Evolutionary conservation across 2,329 filamentous ascomycete genomes (phyloP), one percentile per base, ranked within the genome.

Genomic region (Eutypa lata): DNA sequence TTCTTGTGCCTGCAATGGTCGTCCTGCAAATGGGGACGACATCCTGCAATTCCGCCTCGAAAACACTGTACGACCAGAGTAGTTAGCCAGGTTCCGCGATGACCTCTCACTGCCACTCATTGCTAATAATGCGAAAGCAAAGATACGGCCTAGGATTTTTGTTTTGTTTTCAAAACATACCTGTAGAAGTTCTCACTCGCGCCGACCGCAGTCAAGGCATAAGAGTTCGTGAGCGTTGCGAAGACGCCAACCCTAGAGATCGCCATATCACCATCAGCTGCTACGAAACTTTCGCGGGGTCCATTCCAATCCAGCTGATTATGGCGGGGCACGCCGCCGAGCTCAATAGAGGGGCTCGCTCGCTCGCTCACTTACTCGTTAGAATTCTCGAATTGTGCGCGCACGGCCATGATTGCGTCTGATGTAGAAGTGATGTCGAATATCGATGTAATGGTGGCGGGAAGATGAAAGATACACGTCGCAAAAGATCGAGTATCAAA

Each of bases 171-270:
- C n/a, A n/a, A n/a, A n/a, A 62, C 73, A 57, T 71, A 88, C 85
- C 84, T 92, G 86, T 97, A 97, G 76, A 99, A 99, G 83, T 97
- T 97, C 81, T 97, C 92, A 68, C 91, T 96, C 65, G 90, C 92
- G 69, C 94, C 94, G 61, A 96, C 85, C 60, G 93, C 92, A 65
- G 97, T 91, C 66, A 99, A 82, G 65, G 92, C 91, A 75, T 96
- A 99, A 55, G 91, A 93, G 77, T 99, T 99, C 64, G 94, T 99
- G 71, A 99, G 88, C 57, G 91, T 96, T 56, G 92, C 78, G 75
- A 99, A 99, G 70, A 97, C 94, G 72, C 94, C 94, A 70, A 99
- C 90, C 78, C 92, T 97, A 31, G 50, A 37, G 48, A 44, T 50
- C 43, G 26, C 55, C n/a, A n/a, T n/a, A 50, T 31, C 6, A 28